Evolutionary conservation across 1,284 basidiomycete species (phyloP).

Genomic region (Cutaneotrichosporon arboriforme): DNA sequence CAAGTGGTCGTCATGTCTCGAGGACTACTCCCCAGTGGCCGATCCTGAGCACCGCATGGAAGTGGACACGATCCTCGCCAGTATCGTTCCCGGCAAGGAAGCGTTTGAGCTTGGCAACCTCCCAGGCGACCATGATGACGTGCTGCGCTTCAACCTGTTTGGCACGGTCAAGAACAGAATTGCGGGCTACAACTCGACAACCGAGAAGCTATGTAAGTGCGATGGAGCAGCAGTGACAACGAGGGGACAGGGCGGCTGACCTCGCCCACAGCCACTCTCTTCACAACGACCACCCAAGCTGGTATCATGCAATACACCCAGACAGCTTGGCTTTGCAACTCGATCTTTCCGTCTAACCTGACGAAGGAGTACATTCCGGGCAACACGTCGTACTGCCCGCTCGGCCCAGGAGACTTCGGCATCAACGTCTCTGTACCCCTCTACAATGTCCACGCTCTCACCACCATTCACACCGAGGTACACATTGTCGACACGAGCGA

Average conservation of each 20-base stretch:
- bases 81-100: constrained; percentile 53
- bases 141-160: constrained; percentile 44
- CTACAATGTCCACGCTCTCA: constrained; percentile 64
- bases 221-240: too few species aligned
- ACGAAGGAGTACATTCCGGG: constrained; percentile 47
- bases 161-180: constrained; percentile 52
- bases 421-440: constrained; percentile 73
- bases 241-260: constrained; percentile 8
- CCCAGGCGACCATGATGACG: constrained; percentile 30
- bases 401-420: constrained; percentile 66
- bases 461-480: constrained; percentile 75
- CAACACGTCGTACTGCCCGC: constrained; percentile 63
- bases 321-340: constrained; percentile 66
- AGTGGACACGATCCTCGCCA: constrained; percentile 66
- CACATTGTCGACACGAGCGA: constrained; percentile 76
- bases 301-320: constrained; percentile 68
- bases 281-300: constrained; percentile 71
- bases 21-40: constrained; percentile 18
- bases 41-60: constrained; percentile 38
- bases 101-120: constrained; percentile 41
- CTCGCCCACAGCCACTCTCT: constrained; percentile 63
- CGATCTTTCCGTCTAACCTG: constrained; percentile 65
- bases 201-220: constrained; percentile 60
- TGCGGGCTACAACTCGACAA: constrained; percentile 56
- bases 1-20: constrained; percentile 27